Base-by-base conservation (phyloP, 2,329 filamentous ascomycete species). In the Lachnellula occidentalis region DNA sequence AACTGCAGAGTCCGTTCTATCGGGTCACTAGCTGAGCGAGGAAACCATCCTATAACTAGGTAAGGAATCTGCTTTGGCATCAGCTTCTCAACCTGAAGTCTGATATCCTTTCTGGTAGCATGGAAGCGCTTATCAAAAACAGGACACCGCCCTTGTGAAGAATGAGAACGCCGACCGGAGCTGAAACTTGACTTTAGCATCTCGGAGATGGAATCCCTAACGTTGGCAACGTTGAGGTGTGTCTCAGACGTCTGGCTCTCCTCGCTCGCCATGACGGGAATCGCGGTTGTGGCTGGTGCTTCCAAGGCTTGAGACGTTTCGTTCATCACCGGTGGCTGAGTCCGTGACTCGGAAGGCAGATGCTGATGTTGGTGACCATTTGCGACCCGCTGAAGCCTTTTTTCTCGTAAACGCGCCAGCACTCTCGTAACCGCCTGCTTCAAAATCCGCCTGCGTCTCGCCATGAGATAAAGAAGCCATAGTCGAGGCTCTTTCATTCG, bases 381-480 rank as follows among this genome's bases (percentile, higher is more conserved):
- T 41, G n/a, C 54, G 46, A 5, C 39, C 24, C 50, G 52, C 22
- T 31, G 21, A 11, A 34, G 15, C 14, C 59, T 57, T 48, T 61
- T 61, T 45, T 63, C 57, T 21, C 34, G 45, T 27, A 64, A 53
- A 15, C 57, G 47, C 31, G 41, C 45, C 27, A 56, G 14, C 1
- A 63, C 50, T 45, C 41, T 56, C 31, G 37, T 34, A 3, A 51
- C 48, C 48, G 56, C 60, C 19, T 57, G 53, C 49, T 54, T 56
- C 19, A 63, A 43, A 24, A 64, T 64, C n/a, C 60, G 55, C 34
- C 58, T 58, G 31, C 60, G 27, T 37, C 61, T 58, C 9, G 61
- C 59, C 59, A 64, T 62, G 41, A 63, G 48, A 51, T 60, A 64
- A 7, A 63, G 41, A 19, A 63, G 37, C 61, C 61, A 62, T 4